Evolutionary conservation across 2,329 filamentous ascomycete species (phyloP).

Genomic region (Alternaria consortialis): DNA sequence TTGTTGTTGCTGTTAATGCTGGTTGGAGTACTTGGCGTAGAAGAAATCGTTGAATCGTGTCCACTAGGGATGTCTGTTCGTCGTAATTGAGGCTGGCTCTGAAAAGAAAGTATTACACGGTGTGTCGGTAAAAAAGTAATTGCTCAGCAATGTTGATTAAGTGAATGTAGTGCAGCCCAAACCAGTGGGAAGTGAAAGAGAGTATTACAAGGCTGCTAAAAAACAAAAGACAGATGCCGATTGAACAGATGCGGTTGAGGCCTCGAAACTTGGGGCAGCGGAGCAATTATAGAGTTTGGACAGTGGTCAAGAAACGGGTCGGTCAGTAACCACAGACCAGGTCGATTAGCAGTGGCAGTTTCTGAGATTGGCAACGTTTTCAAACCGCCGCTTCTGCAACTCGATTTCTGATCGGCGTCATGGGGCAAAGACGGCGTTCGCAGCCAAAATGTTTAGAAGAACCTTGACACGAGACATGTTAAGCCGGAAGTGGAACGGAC

Average conservation of each 20-base stretch:
- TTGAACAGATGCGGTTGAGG: slow-evolving; percentile 51
- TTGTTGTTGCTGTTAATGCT: slow-evolving; percentile 29
- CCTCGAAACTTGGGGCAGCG: slow-evolving; percentile 50
- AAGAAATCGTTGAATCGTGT: slow-evolving; percentile 36
- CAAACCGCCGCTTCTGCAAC: slow-evolving; percentile 51
- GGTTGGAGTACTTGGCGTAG: slow-evolving; percentile 24
- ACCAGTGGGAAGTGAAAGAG: slow-evolving; percentile 63
- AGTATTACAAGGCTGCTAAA: slow-evolving; percentile 55
- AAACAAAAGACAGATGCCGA: slow-evolving; percentile 51
- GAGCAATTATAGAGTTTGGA: slow-evolving; percentile 49
- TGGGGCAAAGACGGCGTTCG: slow-evolving; percentile 40
- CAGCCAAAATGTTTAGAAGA: slow-evolving; percentile 51
- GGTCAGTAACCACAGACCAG: slow-evolving; percentile 38
- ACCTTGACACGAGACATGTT: slow-evolving; percentile 50
- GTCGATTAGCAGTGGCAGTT: slow-evolving; percentile 52
- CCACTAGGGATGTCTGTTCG: slow-evolving; percentile 53
- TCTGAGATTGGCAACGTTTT: slow-evolving; percentile 54
- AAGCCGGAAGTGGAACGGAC: slow-evolving; percentile 46
- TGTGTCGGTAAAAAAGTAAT: slow-evolving; percentile 37
- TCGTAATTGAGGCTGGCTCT: slow-evolving; percentile 55
- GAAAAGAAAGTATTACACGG: slow-evolving; percentile 51
- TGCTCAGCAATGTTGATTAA: slow-evolving; percentile 36
- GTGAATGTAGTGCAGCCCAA: slow-evolving; percentile 63
- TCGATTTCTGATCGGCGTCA: slow-evolving; percentile 49
- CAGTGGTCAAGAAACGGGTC: slow-evolving; percentile 39